Base-by-base conservation (phyloP, 2,329 filamentous ascomycete genomes). In the Fusarium bulbicola region DNA sequence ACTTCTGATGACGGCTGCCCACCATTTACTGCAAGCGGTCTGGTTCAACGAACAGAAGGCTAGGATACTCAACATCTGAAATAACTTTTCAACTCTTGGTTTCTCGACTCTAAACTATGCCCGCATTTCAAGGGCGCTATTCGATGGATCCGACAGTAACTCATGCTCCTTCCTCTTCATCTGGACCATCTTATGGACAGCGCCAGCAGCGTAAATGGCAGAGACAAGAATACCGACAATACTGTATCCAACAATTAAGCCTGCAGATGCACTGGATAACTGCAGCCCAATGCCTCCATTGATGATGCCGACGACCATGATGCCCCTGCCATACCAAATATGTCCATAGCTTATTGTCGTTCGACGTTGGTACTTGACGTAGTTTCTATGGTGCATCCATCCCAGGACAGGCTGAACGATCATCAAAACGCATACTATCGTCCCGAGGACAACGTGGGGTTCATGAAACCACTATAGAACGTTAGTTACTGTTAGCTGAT, bases 251-350 rank as follows among this genome's bases (percentile, higher is more conserved):
- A 20, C 16, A 2, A 42, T 21, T 9, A 63, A 9, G 4, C 10
- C 30, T 3, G 37, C 26, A 10, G 61, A 63, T 2, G 57, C 21
- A 15, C 43, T 15, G 0, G 61, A 63, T 36, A 63, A 37, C 6
- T 62, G 36, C 1, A 63, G 3, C 2, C 61, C 61, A 2, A 63
- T 26, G 4, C 61, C 61, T 3, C 61, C 61, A 1, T 50, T 61
- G 14, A 63, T 10, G 5, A 63, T 63, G 4, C 61, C 61, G 20
- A 63, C 16, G n/a, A 62, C 21, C 61, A 63, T 63, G 8, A 63
- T 43, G 12, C 16, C 57, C n/a, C 57, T 61, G 1, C 61, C 61
- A 0, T 62, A 63, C 61, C 61, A 63, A 6, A 63, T 61, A 28
- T 63, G 61, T 5, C 18, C 57, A 7, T 62, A 14, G 13, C 61